These are phyloP conservation scores for Flueggea neowawraea DNA, from an alignment of 441 rosid genomes.

Conservation along the genomic window DNA sequence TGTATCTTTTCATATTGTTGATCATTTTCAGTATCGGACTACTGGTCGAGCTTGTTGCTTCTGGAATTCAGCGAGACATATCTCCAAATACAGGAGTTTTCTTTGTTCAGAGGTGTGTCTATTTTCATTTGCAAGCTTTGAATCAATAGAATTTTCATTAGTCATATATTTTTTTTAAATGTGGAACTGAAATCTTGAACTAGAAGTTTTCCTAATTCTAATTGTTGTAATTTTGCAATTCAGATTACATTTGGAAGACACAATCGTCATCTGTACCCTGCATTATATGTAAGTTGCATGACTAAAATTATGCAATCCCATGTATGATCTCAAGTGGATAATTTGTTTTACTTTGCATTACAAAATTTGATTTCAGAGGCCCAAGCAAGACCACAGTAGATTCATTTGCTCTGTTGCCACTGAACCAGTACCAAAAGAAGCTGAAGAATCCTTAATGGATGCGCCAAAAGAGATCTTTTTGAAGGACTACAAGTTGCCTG, in stretches of 20 bases:
- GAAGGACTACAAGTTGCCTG: slow-evolving; percentile 92
- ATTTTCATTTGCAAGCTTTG: not conserved
- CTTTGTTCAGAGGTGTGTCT: slow-evolving; percentile 51
- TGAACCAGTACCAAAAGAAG: slow-evolving; percentile 54
- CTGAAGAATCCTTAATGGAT: slow-evolving; percentile 74
- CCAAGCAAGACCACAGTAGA: slow-evolving; percentile 41
- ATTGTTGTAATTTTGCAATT: slow-evolving; percentile 8
- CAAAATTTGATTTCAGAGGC: slow-evolving; percentile 41
- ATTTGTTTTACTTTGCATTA: slow-evolving; percentile 9
- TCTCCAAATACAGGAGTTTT: slow-evolving; percentile 37
- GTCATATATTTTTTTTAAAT: not conserved
- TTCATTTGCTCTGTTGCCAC: slow-evolving; percentile 69
- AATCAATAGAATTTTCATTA: not conserved
- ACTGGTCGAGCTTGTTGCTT: slow-evolving; percentile 25
- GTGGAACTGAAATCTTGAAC: not conserved
- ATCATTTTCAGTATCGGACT: slow-evolving; percentile 32
- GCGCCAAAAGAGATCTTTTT: slow-evolving; percentile 85
- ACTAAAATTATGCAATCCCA: not conserved
- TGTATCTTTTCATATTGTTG: not conserved
- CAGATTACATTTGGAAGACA: slow-evolving; percentile 48
- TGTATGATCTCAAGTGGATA: slow-evolving; percentile 2
- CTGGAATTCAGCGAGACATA: slow-evolving; percentile 31
- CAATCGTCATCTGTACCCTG: slow-evolving; percentile 29
- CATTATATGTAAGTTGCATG: slow-evolving; percentile 41
- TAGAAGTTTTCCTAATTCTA: slow-evolving; percentile 2